Percentiles rank a stretch among this genome's conserved stretches.
Conservation (phyloP, 345 rosid genomes). For the Mangifera indica region DNA sequence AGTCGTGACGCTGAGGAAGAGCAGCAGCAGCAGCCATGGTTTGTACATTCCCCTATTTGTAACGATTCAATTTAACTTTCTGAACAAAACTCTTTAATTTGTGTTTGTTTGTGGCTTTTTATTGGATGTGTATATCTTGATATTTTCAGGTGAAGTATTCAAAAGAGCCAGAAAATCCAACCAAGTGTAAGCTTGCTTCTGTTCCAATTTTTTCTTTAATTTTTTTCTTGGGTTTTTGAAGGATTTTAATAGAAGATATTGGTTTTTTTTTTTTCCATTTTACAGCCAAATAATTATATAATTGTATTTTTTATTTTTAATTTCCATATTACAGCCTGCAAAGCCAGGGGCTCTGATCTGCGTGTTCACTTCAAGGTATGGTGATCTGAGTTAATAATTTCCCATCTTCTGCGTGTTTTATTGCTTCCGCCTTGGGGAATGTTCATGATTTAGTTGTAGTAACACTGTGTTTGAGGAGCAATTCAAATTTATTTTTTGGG, state of each 20-base stretch:
- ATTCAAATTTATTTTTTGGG: too few relatives aligned
- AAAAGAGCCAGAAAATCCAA: constrained; percentile 68
- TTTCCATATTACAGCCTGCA: constrained; percentile 53
- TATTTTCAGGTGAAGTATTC: constrained; percentile 64
- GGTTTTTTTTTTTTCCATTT: too few relatives aligned
- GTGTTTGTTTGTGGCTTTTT: background rate
- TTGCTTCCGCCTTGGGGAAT: too few relatives aligned
- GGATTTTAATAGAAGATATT: background rate
- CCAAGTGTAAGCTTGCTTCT: constrained; percentile 54
- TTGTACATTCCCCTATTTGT: background rate
- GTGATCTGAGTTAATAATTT: background rate
- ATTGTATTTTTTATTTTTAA: background rate
- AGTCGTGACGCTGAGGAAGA: background rate
- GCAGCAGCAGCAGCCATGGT: constrained; percentile 27
- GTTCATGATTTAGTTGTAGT: too few relatives aligned
- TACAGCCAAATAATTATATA: background rate
- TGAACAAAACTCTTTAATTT: background rate
- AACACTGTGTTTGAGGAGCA: too few relatives aligned
- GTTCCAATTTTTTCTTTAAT: background rate
- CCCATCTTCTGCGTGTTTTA: background rate
- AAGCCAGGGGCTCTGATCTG: constrained; percentile 72
- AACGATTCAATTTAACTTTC: background rate
- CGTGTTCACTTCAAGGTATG: constrained; percentile 79
- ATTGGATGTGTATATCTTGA: constrained; percentile 15
- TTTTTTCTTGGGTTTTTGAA: background rate